Evolutionary conservation across 768 basidiomycete genomes (phyloP).

Genomic region (Boletus rex-veris): DNA sequence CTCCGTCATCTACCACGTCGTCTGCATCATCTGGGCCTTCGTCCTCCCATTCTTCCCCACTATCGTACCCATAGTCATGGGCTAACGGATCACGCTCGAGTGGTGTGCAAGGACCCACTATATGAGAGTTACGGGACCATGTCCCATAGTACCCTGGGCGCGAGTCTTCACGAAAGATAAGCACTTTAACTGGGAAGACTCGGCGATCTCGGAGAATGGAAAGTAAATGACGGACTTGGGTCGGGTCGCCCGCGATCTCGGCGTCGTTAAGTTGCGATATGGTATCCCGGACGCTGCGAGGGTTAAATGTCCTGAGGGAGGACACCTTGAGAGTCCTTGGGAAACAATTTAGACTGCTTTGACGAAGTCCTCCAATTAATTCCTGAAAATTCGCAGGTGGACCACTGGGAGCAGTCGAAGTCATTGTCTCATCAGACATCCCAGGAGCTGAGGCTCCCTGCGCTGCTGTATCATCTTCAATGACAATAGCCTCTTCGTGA

Average conservation of each 20-base stretch:
- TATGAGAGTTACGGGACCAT: slow-evolving; percentile 78
- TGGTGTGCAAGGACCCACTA: slow-evolving; percentile 81
- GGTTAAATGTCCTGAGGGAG: slow-evolving; percentile 29
- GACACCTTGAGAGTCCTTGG: slow-evolving; percentile 15
- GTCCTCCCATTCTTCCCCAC: slow-evolving; percentile 94
- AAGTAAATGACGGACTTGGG: slow-evolving; percentile 62
- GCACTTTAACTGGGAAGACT: slow-evolving; percentile 68
- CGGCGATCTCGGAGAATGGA: slow-evolving; percentile 57
- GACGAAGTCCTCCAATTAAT: slow-evolving; percentile 32
- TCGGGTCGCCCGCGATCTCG: slow-evolving; percentile 69
- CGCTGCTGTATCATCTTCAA: slow-evolving; percentile 43
- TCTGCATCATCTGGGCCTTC: slow-evolving; percentile 75
- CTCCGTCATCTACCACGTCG: slow-evolving; percentile 60
- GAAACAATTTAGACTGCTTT: slow-evolving; percentile 17
- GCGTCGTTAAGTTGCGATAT: slow-evolving; percentile 70
- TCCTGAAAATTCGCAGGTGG: slow-evolving; percentile 11
- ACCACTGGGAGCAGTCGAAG: not conserved
- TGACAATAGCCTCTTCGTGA: slow-evolving; percentile 51
- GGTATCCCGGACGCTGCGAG: slow-evolving; percentile 45
- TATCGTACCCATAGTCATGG: slow-evolving; percentile 90
- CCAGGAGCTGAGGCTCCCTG: slow-evolving; percentile 8
- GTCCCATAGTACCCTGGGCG: slow-evolving; percentile 95
- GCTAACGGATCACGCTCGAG: slow-evolving; percentile 72
- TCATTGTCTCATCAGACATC: not conserved
- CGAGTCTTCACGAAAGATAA: slow-evolving; percentile 80